Conservation (phyloP, 805 yeast species). For the Teunomyces cretensis region DNA sequence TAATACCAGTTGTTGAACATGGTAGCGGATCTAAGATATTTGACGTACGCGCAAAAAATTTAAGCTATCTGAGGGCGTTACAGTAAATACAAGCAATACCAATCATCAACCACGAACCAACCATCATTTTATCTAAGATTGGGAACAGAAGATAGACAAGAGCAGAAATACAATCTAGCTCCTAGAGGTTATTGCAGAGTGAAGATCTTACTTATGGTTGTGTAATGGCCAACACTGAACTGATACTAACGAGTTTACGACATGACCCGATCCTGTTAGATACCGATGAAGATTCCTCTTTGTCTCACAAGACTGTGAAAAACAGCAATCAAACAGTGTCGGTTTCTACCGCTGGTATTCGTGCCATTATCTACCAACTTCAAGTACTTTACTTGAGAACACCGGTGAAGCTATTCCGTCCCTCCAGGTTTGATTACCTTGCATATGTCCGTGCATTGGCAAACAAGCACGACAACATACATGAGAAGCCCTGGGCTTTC, state of each 20-base stretch:
- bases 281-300: neutral
- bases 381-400: constrained; percentile 78
- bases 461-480: constrained; percentile 44
- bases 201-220: neutral
- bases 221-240: neutral
- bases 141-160: too few species aligned
- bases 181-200: neutral
- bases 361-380: constrained; percentile 79
- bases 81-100: too few species aligned
- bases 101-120: too few species aligned
- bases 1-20: too few species aligned
- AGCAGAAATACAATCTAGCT: too few species aligned
- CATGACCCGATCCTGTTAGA: neutral
- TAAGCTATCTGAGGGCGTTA: too few species aligned
- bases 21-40: too few species aligned
- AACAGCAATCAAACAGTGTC: constrained; percentile 53
- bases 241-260: neutral
- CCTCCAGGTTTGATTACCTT: constrained; percentile 84
- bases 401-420: constrained; percentile 82
- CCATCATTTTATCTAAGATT: too few species aligned
- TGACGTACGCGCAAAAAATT: too few species aligned
- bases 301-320: neutral
- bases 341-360: constrained; percentile 78
- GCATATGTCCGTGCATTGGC: constrained; percentile 60
- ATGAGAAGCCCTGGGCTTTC: constrained; percentile 50